These are phyloP conservation scores for Acer negundo DNA, from an alignment of 345 rosid genomes.

Conservation along the genomic window DNA sequence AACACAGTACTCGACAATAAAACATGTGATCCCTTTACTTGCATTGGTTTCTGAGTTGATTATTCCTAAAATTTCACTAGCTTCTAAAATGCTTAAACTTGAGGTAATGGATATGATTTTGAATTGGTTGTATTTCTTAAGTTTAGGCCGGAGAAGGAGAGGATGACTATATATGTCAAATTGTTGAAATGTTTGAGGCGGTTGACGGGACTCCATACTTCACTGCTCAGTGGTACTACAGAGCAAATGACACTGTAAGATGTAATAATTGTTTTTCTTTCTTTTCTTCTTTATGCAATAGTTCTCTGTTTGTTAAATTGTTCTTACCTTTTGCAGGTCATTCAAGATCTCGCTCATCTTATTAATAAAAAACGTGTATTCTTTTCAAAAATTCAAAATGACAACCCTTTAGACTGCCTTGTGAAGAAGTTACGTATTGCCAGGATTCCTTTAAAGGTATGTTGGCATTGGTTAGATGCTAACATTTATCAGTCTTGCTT, in stretches of 20 bases:
- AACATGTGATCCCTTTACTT: background rate
- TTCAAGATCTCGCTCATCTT: constrained; percentile 26
- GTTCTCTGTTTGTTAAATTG: background rate
- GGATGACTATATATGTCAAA: constrained; percentile 48
- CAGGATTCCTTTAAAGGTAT: constrained; percentile 45
- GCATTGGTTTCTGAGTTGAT: background rate
- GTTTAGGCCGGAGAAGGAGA: constrained; percentile 52
- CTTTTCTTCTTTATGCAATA: background rate
- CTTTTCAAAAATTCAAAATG: constrained; percentile 53
- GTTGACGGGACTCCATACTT: constrained; percentile 44
- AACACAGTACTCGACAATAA: background rate
- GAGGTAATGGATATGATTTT: background rate
- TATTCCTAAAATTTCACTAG: background rate
- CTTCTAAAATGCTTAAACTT: background rate
- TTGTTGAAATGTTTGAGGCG: constrained; percentile 66
- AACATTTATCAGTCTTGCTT: background rate
- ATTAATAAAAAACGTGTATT: constrained; percentile 58
- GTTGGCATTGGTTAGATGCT: constrained; percentile 4
- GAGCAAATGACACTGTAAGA: constrained; percentile 75
- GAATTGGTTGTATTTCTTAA: background rate
- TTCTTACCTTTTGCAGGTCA: constrained; percentile 40
- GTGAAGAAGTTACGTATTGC: constrained; percentile 47
- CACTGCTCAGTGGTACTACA: constrained; percentile 77
- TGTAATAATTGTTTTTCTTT: background rate
- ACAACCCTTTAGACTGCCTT: constrained; percentile 55